These are phyloP conservation scores for Ceratobasidium sp. DNA, from an alignment of 1,284 basidiomycete species.

Conservation along the genomic window DNA sequence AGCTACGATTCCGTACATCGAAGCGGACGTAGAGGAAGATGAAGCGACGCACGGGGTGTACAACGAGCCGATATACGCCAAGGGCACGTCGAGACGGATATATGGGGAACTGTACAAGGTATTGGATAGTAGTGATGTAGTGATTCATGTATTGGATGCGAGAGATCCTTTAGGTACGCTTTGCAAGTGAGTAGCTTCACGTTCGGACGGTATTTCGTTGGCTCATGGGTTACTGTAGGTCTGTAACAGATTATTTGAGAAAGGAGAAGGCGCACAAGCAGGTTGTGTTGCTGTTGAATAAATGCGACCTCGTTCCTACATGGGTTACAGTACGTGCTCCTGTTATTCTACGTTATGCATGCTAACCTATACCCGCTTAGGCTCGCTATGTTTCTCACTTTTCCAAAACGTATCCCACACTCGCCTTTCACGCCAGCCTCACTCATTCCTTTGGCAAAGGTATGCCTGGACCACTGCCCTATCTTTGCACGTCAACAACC, in stretches of 20 bases:
- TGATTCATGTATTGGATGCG: conserved; percentile 95
- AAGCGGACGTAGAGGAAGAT: conserved; percentile 48
- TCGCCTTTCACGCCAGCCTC: conserved; percentile 98
- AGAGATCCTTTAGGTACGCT: conserved; percentile 96
- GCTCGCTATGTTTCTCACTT: conserved; percentile 97
- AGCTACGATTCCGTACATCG: conserved; percentile 39
- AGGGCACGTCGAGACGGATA: conserved; percentile 92
- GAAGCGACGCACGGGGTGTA: conserved; percentile 56
- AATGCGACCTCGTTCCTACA: conserved; percentile 97
- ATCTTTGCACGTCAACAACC: conserved; percentile 9
- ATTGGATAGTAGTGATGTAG: conserved; percentile 97
- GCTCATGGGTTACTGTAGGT: conserved; percentile 50
- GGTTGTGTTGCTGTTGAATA: conserved; percentile 96
- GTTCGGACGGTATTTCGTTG: neutral
- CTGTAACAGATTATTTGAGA: conserved; percentile 89
- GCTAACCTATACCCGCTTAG: conserved; percentile 55
- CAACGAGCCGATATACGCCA: conserved; percentile 87
- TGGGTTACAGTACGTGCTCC: conserved; percentile 90
- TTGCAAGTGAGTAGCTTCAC: conserved; percentile 63
- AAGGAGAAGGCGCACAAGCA: conserved; percentile 99
- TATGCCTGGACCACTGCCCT: neutral
- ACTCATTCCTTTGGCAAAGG: conserved; percentile 84
- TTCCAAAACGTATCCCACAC: conserved; percentile 91
- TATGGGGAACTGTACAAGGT: conserved; percentile 99
- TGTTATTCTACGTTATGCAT: conserved; percentile 10